Conservation (phyloP, 305 asterid genomes). For the Rubia balearica region DNA sequence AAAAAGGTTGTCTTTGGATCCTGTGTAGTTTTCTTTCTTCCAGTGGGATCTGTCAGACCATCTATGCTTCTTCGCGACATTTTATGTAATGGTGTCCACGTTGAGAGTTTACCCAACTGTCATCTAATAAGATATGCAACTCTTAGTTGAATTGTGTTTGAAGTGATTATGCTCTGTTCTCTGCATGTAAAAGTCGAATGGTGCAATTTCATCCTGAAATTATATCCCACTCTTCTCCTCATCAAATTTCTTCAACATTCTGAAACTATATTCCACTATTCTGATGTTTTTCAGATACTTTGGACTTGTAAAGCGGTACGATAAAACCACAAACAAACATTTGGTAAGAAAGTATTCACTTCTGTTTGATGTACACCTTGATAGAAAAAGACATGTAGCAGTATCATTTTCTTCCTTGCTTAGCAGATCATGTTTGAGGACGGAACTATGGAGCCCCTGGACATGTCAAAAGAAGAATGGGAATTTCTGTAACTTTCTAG, state of each 20-base stretch:
- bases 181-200: not conserved
- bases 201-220: not conserved
- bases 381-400: not conserved
- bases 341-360: constrained; percentile 49
- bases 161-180: not conserved
- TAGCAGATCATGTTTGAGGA: constrained; percentile 84
- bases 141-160: constrained; percentile 2
- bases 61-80: not conserved
- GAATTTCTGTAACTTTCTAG: constrained; percentile 46
- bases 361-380: constrained; percentile 7
- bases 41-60: not conserved
- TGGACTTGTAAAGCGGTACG: constrained; percentile 64
- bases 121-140: not conserved
- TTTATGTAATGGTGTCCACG: not conserved
- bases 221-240: not conserved
- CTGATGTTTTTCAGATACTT: constrained; percentile 44
- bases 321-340: constrained; percentile 55
- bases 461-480: constrained; percentile 83
- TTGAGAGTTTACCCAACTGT: not conserved
- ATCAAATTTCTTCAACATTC: not conserved
- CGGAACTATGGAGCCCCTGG: constrained; percentile 55
- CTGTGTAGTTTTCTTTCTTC: not conserved
- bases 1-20: not conserved
- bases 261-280: not conserved
- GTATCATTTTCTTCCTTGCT: constrained; percentile 1